Percentiles rank a stretch among this genome's conserved stretches.
These are phyloP conservation scores for Aspergillus sp. DNA, from an alignment of 2,329 filamentous ascomycete genomes.

Conservation along the genomic window DNA sequence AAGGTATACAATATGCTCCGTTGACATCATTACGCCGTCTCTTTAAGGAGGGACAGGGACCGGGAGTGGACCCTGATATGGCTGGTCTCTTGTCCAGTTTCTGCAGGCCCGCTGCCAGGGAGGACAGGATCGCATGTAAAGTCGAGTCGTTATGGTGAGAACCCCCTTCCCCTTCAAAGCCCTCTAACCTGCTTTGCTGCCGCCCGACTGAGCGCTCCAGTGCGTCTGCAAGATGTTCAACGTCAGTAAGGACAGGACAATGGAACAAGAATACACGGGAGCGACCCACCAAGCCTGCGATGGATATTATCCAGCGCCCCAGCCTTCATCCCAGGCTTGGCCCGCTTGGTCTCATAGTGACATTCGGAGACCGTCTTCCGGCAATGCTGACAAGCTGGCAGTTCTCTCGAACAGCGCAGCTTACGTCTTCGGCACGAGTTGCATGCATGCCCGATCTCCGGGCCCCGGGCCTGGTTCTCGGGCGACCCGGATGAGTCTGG, in stretches of 20 bases:
- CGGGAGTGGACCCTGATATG: too few species aligned
- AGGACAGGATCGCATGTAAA: not conserved
- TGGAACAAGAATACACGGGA: not conserved
- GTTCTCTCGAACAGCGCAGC: conserved; percentile 37
- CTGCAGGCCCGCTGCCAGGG: conserved; percentile 1
- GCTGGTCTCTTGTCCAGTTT: not conserved
- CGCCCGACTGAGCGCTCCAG: conserved; percentile 8
- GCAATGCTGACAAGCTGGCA: conserved; percentile 35
- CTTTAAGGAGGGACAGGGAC: conserved; percentile 10
- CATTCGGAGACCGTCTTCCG: conserved; percentile 22
- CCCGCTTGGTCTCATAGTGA: conserved; percentile 32
- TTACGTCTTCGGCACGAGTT: conserved; percentile 36
- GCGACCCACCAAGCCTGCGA: conserved; percentile 26
- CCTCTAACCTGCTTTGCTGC: not conserved
- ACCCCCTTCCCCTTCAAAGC: not conserved
- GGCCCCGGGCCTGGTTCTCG: not conserved
- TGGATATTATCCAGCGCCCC: conserved; percentile 41
- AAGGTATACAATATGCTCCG: not conserved
- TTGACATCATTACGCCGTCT: conserved; percentile 7
- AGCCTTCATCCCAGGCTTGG: conserved; percentile 40
- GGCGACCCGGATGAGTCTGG: not conserved
- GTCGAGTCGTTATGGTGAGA: not conserved
- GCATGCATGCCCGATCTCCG: conserved; percentile 23
- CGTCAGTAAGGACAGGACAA: not conserved
- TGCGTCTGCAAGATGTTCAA: conserved; percentile 7